phyloP scores from a whole-genome alignment of 345 rosid genomes.

The Syzygium oleosum region DNA sequence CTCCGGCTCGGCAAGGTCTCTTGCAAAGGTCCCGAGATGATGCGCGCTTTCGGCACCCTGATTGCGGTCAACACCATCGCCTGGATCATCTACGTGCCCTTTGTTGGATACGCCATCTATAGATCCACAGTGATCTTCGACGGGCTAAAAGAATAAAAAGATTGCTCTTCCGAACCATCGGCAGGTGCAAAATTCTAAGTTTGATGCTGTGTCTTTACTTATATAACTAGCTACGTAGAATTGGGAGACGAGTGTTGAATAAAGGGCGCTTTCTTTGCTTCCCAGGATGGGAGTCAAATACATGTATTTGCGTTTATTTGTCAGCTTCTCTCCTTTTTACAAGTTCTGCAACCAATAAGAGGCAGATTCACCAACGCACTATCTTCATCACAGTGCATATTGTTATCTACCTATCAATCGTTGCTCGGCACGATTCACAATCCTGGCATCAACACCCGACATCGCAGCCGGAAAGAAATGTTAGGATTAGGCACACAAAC shows the following conservation, averaged over 20 bases:
- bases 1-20: background rate
- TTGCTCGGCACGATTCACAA: no score
- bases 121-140: background rate
- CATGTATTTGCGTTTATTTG: background rate
- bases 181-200: background rate
- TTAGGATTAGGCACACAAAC: no score
- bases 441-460: no score
- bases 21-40: background rate
- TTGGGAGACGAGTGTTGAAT: background rate
- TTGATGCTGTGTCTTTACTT: background rate
- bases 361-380: no score
- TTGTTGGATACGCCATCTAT: background rate
- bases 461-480: no score
- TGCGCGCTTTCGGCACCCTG: background rate
- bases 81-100: background rate
- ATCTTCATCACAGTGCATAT: no score
- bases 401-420: background rate
- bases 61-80: background rate
- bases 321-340: no score
- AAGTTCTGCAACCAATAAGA: background rate
- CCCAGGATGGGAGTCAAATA: background rate
- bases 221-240: background rate
- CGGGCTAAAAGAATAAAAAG: background rate
- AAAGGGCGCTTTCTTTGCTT: background rate
- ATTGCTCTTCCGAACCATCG: background rate